phyloP scores from a whole-genome alignment of 1,284 basidiomycete genomes.

The Ceratobasidium theobromae region DNA sequence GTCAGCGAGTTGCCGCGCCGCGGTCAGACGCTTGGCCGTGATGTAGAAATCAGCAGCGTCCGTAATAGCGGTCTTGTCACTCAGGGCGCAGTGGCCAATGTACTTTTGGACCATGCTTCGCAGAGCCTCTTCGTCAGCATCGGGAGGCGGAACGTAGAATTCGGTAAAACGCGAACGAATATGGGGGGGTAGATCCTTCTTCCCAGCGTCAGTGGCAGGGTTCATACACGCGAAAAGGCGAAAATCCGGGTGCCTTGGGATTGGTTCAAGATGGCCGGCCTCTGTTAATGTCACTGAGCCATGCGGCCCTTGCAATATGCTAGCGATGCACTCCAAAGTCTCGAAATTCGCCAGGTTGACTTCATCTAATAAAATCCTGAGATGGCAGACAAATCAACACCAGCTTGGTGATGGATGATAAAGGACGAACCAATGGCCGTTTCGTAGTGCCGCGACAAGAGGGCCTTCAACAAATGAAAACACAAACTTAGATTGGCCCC shows the following conservation, averaged over 20 bases:
- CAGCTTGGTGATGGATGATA: neutral
- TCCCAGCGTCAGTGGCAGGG: conserved; percentile 97
- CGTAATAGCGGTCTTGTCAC: conserved; percentile 86
- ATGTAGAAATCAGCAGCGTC: conserved; percentile 92
- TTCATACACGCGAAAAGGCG: conserved; percentile 99
- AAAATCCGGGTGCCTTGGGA: conserved; percentile 92
- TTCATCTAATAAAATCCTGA: conserved; percentile 94
- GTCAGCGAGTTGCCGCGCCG: conserved; percentile 85
- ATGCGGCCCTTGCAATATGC: conserved; percentile 80
- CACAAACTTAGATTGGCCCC: conserved; percentile 82
- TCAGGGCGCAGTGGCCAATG: conserved; percentile 79
- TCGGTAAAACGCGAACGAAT: conserved; percentile 94
- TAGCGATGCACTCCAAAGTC: conserved; percentile 90
- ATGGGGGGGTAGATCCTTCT: conserved; percentile 91
- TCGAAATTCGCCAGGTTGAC: conserved; percentile 94
- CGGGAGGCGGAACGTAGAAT: conserved; percentile 91
- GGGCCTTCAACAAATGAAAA: conserved; percentile 98
- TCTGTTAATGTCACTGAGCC: conserved; percentile 93
- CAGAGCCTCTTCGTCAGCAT: conserved; percentile 88
- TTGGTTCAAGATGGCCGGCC: conserved; percentile 87
- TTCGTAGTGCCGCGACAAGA: conserved; percentile 85
- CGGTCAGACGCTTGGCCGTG: conserved; percentile 78
- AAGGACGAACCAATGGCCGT: conserved; percentile 81
- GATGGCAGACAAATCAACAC: neutral
- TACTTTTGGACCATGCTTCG: conserved; percentile 88